These are phyloP conservation scores for Coemansia sp. DNA, from an alignment of 192 early-diverging fungal genomes.

Conservation along the genomic window DNA sequence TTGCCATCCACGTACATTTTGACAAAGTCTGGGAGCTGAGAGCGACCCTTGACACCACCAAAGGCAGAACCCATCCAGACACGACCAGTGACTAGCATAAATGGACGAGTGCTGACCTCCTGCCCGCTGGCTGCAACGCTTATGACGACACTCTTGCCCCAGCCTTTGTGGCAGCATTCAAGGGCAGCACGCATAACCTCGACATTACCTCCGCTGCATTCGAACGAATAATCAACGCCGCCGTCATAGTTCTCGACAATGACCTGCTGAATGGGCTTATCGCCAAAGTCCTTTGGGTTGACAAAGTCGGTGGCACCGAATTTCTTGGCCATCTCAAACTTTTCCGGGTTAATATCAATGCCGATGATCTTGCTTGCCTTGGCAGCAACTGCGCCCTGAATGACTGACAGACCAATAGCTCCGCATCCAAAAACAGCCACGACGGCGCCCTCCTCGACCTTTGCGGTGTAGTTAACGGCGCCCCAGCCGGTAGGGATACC, in stretches of 20 bases:
- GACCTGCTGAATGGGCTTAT: conserved; percentile 75
- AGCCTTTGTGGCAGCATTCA: conserved; percentile 89
- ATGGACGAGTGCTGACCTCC: conserved; percentile 91
- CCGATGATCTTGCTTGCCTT: conserved; percentile 79
- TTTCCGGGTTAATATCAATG: conserved; percentile 84
- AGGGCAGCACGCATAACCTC: conserved; percentile 93
- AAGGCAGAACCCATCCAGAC: conserved; percentile 96
- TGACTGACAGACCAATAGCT: conserved; percentile 86
- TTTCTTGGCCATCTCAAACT: conserved; percentile 76
- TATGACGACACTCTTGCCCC: conserved; percentile 87
- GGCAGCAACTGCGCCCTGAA: conserved; percentile 77
- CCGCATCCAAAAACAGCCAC: conserved; percentile 95
- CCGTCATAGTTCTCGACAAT: conserved; percentile 92
- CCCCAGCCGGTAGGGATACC: conserved; percentile 97
- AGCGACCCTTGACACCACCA: conserved; percentile 94
- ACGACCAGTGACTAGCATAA: conserved; percentile 95
- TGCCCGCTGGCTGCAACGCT: conserved; percentile 92
- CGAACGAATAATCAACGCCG: conserved; percentile 95
- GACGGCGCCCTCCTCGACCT: conserved; percentile 72
- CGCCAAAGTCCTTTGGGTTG: conserved; percentile 79
- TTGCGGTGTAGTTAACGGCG: conserved; percentile 90
- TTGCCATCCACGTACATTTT: conserved; percentile 79
- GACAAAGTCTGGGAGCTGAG: conserved; percentile 84
- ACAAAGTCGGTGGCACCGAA: conserved; percentile 88
- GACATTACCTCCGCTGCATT: conserved; percentile 88